A percentile compares a stretch with the other conserved stretches of the same genome.
Evolutionary conservation across 1,284 basidiomycete species (phyloP).

Genomic region (Cryptococcus deneoformans): DNA sequence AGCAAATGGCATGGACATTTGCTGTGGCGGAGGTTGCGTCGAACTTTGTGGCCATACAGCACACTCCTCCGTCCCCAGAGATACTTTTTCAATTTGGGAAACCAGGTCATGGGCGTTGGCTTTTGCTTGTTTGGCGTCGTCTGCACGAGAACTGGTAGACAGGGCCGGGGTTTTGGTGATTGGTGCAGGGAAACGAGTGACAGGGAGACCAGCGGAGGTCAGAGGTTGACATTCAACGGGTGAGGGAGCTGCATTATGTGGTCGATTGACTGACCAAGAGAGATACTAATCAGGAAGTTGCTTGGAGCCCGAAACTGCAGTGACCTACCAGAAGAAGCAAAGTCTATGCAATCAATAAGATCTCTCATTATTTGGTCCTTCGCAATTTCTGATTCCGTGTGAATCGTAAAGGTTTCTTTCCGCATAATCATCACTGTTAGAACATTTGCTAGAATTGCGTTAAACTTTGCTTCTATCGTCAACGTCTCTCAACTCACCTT

Average conservation of each 20-base stretch:
- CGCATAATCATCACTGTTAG: constrained; percentile 80
- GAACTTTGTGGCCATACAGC: constrained; percentile 28
- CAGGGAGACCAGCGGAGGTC: too few relatives aligned
- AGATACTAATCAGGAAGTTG: not conserved
- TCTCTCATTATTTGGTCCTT: constrained; percentile 70
- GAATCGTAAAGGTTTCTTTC: constrained; percentile 77
- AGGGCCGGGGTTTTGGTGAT: constrained; percentile 26
- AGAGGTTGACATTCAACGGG: too few relatives aligned
- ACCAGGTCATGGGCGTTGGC: constrained; percentile 1
- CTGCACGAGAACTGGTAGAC: constrained; percentile 22
- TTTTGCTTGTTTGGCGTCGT: constrained; percentile 10
- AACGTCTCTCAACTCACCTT: constrained; percentile 62
- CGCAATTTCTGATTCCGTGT: constrained; percentile 60
- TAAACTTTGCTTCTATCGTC: constrained; percentile 32
- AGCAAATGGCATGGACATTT: not conserved
- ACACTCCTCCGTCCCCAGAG: constrained; percentile 32
- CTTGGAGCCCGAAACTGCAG: not conserved
- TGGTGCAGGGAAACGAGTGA: constrained; percentile 32
- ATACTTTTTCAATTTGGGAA: too few relatives aligned
- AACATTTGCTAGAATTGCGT: constrained; percentile 58
- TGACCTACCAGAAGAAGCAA: constrained; percentile 66
- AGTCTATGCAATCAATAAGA: constrained; percentile 78
- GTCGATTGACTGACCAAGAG: not conserved
- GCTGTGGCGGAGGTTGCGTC: constrained; percentile 16
- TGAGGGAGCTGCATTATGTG: too few relatives aligned